Evolutionary conservation across 768 basidiomycete genomes (phyloP).

Genomic region (Crucibulum laeve): DNA sequence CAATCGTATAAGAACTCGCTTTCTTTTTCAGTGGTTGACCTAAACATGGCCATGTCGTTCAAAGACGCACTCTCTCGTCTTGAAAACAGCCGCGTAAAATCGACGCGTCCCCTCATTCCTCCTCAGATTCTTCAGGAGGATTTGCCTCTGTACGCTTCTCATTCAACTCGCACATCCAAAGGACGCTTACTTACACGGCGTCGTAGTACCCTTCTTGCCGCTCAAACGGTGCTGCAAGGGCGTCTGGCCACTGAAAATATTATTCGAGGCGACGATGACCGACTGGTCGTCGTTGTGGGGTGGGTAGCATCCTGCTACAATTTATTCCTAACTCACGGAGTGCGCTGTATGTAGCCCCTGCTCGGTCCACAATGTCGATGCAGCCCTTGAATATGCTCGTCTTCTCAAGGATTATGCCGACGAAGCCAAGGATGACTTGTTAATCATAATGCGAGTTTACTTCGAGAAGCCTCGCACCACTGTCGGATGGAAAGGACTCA

Average conservation of each 20-base stretch:
- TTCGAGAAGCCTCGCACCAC: constrained; percentile 97
- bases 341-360: constrained; percentile 59
- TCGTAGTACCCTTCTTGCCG: constrained; percentile 67
- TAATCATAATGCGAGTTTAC: constrained; percentile 98
- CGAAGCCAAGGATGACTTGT: constrained; percentile 73
- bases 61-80: constrained; percentile 76
- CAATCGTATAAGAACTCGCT: constrained; percentile 4
- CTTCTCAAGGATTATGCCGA: constrained; percentile 79
- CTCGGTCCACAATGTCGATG: constrained; percentile 87
- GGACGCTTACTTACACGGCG: constrained; percentile 5
- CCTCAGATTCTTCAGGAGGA: constrained; percentile 95
- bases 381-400: constrained; percentile 84
- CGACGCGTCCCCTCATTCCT: constrained; percentile 85
- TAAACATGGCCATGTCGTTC: constrained; percentile 68
- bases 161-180: constrained; percentile 4
- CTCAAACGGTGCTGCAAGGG: constrained; percentile 87
- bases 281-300: constrained; percentile 90
- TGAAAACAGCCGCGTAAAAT: constrained; percentile 84
- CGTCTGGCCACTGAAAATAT: constrained; percentile 75
- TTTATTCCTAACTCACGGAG: neutral
- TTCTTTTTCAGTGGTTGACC: constrained; percentile 37
- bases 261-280: constrained; percentile 84
- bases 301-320: constrained; percentile 26
- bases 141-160: constrained; percentile 65
- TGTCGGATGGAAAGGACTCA: constrained; percentile 98